Percentiles rank a stretch among this genome's conserved stretches.
Evolutionary conservation across 192 early-diverging fungal species (phyloP).

Genomic region (Lobulomyces angularis): DNA sequence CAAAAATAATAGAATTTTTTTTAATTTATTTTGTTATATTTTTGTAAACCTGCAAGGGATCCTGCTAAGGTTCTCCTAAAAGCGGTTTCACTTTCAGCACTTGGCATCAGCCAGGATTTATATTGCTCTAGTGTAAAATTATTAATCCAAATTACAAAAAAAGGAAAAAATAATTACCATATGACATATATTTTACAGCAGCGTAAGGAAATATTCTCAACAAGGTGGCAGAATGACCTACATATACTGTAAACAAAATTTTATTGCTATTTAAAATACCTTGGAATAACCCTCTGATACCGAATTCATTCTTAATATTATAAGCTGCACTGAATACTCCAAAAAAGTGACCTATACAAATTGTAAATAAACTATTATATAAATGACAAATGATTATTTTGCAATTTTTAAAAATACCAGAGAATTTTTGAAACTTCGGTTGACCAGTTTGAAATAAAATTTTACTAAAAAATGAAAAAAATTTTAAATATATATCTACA

Average conservation of each 20-base stretch:
- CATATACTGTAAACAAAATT: too few relatives aligned
- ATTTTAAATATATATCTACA: too few relatives aligned
- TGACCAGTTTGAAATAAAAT: constrained; percentile 44
- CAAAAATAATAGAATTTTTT: background rate
- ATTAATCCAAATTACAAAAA: too few relatives aligned
- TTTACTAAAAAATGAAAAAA: too few relatives aligned
- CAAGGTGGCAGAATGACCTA: constrained; percentile 86
- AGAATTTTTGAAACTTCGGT: constrained; percentile 30
- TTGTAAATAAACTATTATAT: too few relatives aligned
- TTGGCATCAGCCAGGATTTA: constrained; percentile 54
- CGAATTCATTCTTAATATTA: constrained; percentile 60
- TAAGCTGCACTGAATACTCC: constrained; percentile 72
- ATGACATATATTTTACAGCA: constrained; percentile 92
- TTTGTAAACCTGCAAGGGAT: constrained; percentile 36
- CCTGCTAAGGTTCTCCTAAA: constrained; percentile 72
- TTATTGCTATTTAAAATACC: too few relatives aligned
- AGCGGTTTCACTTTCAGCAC: constrained; percentile 46
- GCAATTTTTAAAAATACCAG: constrained; percentile 17
- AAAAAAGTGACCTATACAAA: too few relatives aligned
- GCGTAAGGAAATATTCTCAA: constrained; percentile 94
- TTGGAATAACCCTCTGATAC: constrained; percentile 74
- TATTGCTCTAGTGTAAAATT: too few relatives aligned
- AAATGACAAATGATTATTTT: too few relatives aligned
- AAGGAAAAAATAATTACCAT: too few relatives aligned
- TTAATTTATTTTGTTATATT: background rate